Conservation (phyloP, 768 basidiomycete species). For the Leucosporidium creatinivorum region DNA sequence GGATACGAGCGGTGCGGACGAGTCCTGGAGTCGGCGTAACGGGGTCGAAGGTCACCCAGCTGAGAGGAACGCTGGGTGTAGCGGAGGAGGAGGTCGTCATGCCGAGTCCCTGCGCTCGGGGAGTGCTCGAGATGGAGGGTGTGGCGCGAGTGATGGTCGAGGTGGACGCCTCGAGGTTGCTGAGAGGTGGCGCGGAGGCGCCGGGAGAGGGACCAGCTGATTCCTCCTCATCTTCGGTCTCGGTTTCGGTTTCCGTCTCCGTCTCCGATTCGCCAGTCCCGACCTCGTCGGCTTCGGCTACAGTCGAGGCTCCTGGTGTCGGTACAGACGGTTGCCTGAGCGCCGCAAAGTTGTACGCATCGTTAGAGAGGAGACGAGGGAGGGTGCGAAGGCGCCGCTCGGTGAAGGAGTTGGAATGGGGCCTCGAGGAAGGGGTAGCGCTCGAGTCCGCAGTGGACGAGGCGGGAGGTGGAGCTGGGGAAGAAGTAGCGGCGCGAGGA, state of each 20-base stretch:
- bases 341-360: not conserved
- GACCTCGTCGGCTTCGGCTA: slow-evolving; percentile 38
- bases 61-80: not conserved
- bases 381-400: slow-evolving; percentile 5
- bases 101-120: not conserved
- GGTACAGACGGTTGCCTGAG: not conserved
- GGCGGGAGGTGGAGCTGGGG: not conserved
- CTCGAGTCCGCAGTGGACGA: not conserved
- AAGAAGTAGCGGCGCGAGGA: not conserved
- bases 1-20: slow-evolving; percentile 18
- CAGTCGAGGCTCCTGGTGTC: not conserved
- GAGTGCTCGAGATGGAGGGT: slow-evolving; percentile 18
- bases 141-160: slow-evolving; percentile 6
- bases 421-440: slow-evolving; percentile 5
- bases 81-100: not conserved
- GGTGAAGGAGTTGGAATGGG: not conserved
- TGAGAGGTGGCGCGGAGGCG: slow-evolving; percentile 19
- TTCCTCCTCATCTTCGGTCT: slow-evolving; percentile 5
- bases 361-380: slow-evolving; percentile 20
- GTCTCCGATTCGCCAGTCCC: slow-evolving; percentile 41
- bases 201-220: not conserved
- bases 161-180: slow-evolving; percentile 19
- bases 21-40: slow-evolving; percentile 30
- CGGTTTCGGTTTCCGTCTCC: slow-evolving; percentile 40
- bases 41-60: slow-evolving; percentile 31